A percentile compares a stretch with the other conserved stretches of the same genome.
phyloP scores from a whole-genome alignment of 2,329 filamentous ascomycete genomes.

The Sporothrix pallida region DNA sequence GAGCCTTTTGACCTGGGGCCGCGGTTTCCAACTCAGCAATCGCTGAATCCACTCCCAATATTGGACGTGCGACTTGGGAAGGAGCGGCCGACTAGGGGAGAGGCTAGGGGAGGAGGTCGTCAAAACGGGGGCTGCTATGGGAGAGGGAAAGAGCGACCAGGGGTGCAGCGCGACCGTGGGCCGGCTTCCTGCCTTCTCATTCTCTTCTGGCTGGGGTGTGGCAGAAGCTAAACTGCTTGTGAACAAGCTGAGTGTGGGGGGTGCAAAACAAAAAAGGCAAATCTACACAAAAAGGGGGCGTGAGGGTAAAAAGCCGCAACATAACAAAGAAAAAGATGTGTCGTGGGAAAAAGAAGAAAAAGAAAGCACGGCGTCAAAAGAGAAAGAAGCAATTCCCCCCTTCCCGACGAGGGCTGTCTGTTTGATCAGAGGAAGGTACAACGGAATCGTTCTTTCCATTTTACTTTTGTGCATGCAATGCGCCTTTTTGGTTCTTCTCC shows the following conservation, averaged over 20 bases:
- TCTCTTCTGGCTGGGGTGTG: constrained; percentile 5
- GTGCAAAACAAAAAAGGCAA: background rate
- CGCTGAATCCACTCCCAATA: constrained; percentile 4
- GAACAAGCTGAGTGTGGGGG: constrained; percentile 20
- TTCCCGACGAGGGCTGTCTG: background rate
- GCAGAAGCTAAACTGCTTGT: background rate
- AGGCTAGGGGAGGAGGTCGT: constrained; percentile 41
- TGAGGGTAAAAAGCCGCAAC: constrained; percentile 18
- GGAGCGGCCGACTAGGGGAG: background rate
- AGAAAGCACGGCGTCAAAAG: background rate
- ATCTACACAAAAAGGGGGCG: background rate
- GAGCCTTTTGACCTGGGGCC: constrained; percentile 16
- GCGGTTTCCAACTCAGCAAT: background rate
- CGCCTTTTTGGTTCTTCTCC: background rate
- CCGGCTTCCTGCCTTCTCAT: constrained; percentile 40
- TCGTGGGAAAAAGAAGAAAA: background rate
- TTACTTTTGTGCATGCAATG: background rate
- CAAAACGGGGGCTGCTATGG: constrained; percentile 20
- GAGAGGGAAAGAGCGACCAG: constrained; percentile 23
- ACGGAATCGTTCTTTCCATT: background rate
- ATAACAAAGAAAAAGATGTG: constrained; percentile 20
- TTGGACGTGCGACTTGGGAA: constrained; percentile 10
- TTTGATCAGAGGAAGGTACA: background rate
- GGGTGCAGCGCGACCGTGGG: constrained; percentile 43
- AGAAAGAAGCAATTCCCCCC: constrained; percentile 15